Conservation (phyloP, 2,329 filamentous ascomycete species). For the Microdochium trichocladiopsis region DNA sequence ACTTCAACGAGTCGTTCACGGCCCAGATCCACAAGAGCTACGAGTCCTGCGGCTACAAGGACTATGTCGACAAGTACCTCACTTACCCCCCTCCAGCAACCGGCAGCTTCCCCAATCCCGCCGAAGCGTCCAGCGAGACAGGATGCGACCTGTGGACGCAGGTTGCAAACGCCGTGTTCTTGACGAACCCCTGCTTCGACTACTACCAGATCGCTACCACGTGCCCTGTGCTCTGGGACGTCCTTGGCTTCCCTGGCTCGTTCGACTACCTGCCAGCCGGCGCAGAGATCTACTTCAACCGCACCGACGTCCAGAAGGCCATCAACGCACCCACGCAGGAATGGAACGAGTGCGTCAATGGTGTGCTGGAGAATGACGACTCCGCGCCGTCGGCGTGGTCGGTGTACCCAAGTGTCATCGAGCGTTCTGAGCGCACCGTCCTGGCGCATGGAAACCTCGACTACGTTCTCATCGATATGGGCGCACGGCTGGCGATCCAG, state of each 20-base stretch:
- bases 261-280: slow-evolving; percentile 54
- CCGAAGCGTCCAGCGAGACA: slow-evolving; percentile 26
- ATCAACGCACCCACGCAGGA: slow-evolving; percentile 55
- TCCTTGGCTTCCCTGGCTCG: slow-evolving; percentile 58
- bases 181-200: slow-evolving; percentile 72
- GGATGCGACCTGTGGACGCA: slow-evolving; percentile 42
- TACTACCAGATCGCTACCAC: slow-evolving; percentile 67
- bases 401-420: slow-evolving; percentile 62
- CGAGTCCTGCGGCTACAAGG: slow-evolving; percentile 54
- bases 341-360: slow-evolving; percentile 23
- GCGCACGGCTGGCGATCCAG: slow-evolving; percentile 62
- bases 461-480: slow-evolving; percentile 56
- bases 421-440: slow-evolving; percentile 61
- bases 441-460: slow-evolving; percentile 64
- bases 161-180: slow-evolving; percentile 44
- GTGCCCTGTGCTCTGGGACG: slow-evolving; percentile 64
- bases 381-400: slow-evolving; percentile 43
- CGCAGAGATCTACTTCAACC: slow-evolving; percentile 58
- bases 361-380: slow-evolving; percentile 26
- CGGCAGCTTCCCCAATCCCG: slow-evolving; percentile 45
- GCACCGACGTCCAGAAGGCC: slow-evolving; percentile 56
- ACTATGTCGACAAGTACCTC: slow-evolving; percentile 53
- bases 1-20: slow-evolving; percentile 54
- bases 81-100: slow-evolving; percentile 62
- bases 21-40: slow-evolving; percentile 42